Conservation (phyloP, 2,329 filamentous ascomycete species). For the Fusarium sp. region DNA sequence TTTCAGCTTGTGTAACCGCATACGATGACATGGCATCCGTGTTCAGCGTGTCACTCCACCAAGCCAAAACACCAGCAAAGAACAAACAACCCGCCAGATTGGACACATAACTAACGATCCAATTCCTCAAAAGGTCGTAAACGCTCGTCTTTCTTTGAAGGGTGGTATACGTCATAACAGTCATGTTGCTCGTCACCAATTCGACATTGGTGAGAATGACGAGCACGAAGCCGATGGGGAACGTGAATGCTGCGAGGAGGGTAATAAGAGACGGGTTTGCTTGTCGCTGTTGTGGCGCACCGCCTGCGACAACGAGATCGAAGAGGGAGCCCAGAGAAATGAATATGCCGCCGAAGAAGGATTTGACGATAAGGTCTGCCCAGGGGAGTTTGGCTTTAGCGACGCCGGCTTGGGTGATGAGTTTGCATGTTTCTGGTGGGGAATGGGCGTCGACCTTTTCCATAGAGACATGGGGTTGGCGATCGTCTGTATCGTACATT, state of each 20-base stretch:
- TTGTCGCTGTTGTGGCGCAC: background rate
- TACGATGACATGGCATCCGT: background rate
- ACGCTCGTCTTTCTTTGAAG: background rate
- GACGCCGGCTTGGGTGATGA: background rate
- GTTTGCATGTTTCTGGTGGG: background rate
- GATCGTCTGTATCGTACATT: background rate
- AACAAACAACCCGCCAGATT: background rate
- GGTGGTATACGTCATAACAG: background rate
- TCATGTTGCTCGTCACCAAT: background rate
- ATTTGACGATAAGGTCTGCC: background rate
- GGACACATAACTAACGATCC: background rate
- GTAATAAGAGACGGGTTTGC: background rate
- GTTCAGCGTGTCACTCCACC: background rate
- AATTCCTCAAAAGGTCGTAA: background rate
- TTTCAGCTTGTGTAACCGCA: background rate
- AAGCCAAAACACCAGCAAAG: background rate
- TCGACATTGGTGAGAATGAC: background rate
- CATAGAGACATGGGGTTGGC: background rate
- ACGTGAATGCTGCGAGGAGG: background rate
- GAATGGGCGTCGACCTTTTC: background rate
- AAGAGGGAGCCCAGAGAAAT: background rate
- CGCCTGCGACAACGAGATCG: background rate
- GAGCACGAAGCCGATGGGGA: background rate
- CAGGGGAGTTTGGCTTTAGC: background rate
- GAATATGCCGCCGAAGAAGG: background rate